Evolutionary conservation across 2,329 filamentous ascomycete genomes (phyloP), one percentile per base, ranked within the genome.

Genomic region (Dichotomopilus funicola): DNA sequence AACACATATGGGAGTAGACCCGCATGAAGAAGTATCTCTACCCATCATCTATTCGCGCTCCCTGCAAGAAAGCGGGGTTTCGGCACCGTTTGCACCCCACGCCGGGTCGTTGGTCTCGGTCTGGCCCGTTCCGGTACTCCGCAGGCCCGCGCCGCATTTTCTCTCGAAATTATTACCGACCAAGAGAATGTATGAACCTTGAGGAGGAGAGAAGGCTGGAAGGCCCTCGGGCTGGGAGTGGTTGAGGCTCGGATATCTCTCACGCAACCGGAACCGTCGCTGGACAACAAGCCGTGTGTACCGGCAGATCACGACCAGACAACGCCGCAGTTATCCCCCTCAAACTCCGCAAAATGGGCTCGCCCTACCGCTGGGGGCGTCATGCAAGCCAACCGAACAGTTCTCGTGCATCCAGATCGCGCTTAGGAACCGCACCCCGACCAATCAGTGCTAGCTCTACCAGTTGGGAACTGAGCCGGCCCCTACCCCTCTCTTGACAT

Each of bases 61-160:
- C 2, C 19, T 27, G 19, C 19, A 27, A 27, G 19, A 27, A 27
- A 27, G 19, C 19, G 19, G 19, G 19, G 19, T 27, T 27, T 27
- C 19, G 19, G 19, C 19, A 27, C 19, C 19, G 19, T 27, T 27
- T 27, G 19, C 19, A 27, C 19, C 19, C 19, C 19, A 27, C 19
- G 19, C 19, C 19, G 19, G 19, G 19, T 11, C 12, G 31, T 37
- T 55, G 38, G 34, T 6, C 35, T 50, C 57, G 54, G 54, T 54
- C 53, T 49, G 51, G 54, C 40, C 51, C 54, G 51, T 57, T 55
- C 50, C 51, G 57, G 47, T 31, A 46, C 44, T 37, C 38, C 33
- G 38, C 35, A 36, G 41, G 43, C 40, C 43, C 13, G 19, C 41
- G 48, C 51, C 44, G 44, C 51, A 41, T 43, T 31, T 19, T 43